A percentile compares a stretch with the other conserved stretches of the same genome.
These are phyloP conservation scores for Aspergillus egyptiacus DNA, from an alignment of 495 filamentous ascomycete genomes.

Conservation along the genomic window DNA sequence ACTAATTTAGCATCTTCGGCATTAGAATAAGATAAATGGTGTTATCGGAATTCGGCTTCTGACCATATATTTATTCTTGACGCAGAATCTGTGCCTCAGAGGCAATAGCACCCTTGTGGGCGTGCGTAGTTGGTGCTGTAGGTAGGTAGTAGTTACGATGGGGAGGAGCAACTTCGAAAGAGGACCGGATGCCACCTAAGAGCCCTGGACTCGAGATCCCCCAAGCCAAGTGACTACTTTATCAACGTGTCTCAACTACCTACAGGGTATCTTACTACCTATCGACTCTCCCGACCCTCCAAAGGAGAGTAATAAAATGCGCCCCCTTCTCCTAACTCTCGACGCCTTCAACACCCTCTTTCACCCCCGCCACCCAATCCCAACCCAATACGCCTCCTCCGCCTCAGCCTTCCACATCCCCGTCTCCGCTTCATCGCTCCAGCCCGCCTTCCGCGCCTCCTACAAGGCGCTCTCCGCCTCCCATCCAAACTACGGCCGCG, in stretches of 20 bases:
- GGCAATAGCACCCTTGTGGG: too few species aligned
- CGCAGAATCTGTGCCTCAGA: background rate
- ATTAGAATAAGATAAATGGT: background rate
- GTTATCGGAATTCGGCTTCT: background rate
- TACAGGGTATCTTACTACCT: background rate
- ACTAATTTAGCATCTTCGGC: constrained; percentile 1
- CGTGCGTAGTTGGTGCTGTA: too few species aligned
- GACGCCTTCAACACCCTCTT: constrained; percentile 79
- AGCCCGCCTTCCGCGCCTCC: constrained; percentile 37
- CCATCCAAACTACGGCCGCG: constrained; percentile 64
- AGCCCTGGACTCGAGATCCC: too few species aligned
- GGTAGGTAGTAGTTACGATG: too few species aligned
- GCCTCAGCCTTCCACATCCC: constrained; percentile 54
- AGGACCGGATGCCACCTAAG: too few species aligned
- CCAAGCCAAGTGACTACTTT: too few species aligned
- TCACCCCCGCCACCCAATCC: constrained; percentile 52
- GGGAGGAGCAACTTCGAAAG: too few species aligned
- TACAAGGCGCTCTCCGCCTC: constrained; percentile 45
- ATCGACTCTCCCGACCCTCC: background rate
- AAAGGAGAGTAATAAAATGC: background rate
- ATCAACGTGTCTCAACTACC: too few species aligned
- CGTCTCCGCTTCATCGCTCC: constrained; percentile 27
- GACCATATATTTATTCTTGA: background rate
- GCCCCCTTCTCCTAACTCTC: constrained; percentile 56
- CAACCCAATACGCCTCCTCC: constrained; percentile 55